These are phyloP conservation scores for Withania somnifera DNA, from an alignment of 305 asterid genomes.

Conservation along the genomic window DNA sequence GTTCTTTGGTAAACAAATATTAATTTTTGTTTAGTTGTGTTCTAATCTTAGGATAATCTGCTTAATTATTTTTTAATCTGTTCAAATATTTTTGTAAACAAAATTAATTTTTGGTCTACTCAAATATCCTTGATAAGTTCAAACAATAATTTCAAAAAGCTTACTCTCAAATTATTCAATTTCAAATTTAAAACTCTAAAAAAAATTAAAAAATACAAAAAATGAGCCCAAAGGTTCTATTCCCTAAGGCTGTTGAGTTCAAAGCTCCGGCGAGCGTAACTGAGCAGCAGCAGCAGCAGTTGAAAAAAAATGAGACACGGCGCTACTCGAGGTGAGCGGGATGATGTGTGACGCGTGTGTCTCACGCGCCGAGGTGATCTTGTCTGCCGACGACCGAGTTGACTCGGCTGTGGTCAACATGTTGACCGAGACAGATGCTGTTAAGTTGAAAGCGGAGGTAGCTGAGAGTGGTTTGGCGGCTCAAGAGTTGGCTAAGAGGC, in stretches of 20 bases:
- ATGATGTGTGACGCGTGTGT: constrained; percentile 99
- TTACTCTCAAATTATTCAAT: no score
- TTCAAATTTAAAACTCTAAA: no score
- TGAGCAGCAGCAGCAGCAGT: constrained; percentile 17
- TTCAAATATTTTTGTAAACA: no score
- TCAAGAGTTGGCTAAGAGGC: constrained; percentile 53
- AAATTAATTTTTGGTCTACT: no score
- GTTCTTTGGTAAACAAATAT: no score
- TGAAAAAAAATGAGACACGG: constrained; percentile 25
- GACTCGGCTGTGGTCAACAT: constrained; percentile 80
- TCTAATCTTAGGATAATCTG: no score
- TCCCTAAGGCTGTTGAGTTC: constrained; percentile 48
- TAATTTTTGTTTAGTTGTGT: no score
- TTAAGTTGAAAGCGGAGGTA: constrained; percentile 42
- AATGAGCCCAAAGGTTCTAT: no score
- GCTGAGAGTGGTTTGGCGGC: constrained; percentile 28
- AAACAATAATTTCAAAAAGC: no score
- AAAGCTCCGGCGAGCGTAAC: constrained; percentile 9
- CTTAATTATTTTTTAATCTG: no score
- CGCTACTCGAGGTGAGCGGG: constrained; percentile 74
- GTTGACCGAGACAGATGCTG: constrained; percentile 92
- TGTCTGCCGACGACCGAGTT: constrained; percentile 71
- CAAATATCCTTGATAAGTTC: no score
- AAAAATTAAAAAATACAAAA: no score
- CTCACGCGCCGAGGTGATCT: constrained; percentile 72